phyloP scores from a whole-genome alignment of 2,329 filamentous ascomycete species.

The Botrytis squamosa region DNA sequence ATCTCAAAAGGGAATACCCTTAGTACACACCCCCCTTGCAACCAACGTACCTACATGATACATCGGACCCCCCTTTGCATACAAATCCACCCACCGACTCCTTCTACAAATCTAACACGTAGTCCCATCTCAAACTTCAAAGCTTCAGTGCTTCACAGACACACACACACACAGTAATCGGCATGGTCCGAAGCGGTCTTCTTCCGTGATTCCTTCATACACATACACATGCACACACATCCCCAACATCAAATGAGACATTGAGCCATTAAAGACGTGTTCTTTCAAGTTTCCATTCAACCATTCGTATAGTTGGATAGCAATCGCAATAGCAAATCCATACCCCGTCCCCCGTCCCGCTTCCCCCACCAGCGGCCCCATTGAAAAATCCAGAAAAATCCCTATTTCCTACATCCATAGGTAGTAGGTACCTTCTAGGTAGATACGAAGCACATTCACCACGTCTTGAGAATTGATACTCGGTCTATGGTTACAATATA shows the following conservation, averaged over 20 bases:
- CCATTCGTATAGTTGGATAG: not conserved
- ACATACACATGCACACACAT: not conserved
- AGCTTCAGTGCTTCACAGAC: not conserved
- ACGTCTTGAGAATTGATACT: not conserved
- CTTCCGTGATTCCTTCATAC: not conserved
- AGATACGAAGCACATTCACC: not conserved
- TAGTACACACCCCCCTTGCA: not conserved
- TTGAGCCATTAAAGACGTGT: slow-evolving; percentile 8
- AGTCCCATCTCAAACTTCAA: not conserved
- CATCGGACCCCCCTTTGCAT: too few species aligned
- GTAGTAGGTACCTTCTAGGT: not conserved
- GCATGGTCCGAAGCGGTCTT: not conserved
- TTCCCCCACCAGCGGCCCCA: not conserved
- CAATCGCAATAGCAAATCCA: not conserved
- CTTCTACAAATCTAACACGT: not conserved
- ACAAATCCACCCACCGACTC: not conserved
- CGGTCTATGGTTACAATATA: not conserved
- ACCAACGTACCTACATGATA: too few species aligned
- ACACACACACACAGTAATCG: not conserved
- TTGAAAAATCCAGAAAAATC: not conserved
- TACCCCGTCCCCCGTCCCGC: not conserved
- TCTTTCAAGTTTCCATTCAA: not conserved
- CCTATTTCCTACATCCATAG: not conserved
- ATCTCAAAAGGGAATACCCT: not conserved
- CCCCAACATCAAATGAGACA: not conserved